Evolutionary conservation across 306 rosid species (phyloP).

Genomic region (Cicer arietinum): DNA sequence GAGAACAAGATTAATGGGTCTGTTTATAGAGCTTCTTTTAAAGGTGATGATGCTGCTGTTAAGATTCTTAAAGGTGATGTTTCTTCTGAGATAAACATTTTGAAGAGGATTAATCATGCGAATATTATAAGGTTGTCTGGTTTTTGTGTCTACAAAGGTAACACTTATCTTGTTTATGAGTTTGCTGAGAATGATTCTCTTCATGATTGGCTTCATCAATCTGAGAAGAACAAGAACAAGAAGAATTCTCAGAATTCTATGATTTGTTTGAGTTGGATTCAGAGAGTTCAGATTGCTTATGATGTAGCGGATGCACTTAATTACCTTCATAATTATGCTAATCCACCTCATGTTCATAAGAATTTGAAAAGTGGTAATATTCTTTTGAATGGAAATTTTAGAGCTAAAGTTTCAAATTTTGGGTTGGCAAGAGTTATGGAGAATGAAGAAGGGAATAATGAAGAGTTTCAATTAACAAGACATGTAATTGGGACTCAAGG

Average conservation of each 20-base stretch:
- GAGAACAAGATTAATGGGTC: conserved; percentile 61
- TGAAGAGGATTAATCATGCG: conserved; percentile 71
- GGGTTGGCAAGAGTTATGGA: conserved; percentile 65
- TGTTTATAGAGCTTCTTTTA: conserved; percentile 64
- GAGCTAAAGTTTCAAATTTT: conserved; percentile 71
- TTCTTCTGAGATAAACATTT: conserved; percentile 64
- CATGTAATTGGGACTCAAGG: conserved; percentile 86
- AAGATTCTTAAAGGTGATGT: conserved; percentile 73
- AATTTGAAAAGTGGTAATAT: conserved; percentile 68
- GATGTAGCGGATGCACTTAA: conserved; percentile 72
- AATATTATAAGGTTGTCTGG: conserved; percentile 80
- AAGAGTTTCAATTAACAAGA: conserved; percentile 63
- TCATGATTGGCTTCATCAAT: conserved; percentile 58
- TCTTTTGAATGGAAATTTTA: conserved; percentile 60
- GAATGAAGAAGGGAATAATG: conserved; percentile 44
- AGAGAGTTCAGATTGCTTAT: conserved; percentile 75
- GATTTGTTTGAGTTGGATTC: conserved; percentile 59
- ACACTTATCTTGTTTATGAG: conserved; percentile 76
- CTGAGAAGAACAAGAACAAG: conserved; percentile 21
- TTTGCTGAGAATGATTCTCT: conserved; percentile 68
- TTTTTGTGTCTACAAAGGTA: conserved; percentile 65
- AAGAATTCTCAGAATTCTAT: background rate
- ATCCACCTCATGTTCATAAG: conserved; percentile 70
- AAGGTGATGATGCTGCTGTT: conserved; percentile 79
- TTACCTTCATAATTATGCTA: conserved; percentile 70